Evolutionary conservation across 1,284 basidiomycete genomes (phyloP).

Genomic region (Austroboletus novae-zelandiae): DNA sequence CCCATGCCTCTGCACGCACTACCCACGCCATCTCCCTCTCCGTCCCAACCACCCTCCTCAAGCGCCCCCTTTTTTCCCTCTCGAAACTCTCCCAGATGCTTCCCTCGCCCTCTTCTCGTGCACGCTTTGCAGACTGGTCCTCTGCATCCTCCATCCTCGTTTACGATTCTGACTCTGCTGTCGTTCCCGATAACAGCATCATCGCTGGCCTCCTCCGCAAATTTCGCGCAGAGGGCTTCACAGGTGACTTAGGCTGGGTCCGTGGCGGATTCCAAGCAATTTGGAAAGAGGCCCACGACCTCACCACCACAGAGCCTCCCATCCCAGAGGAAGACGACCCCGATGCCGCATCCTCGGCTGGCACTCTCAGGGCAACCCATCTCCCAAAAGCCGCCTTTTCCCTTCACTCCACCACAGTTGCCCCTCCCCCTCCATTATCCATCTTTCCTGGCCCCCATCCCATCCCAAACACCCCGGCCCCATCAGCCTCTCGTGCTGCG

Average conservation of each 20-base stretch:
- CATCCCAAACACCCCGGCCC: slow-evolving; percentile 22
- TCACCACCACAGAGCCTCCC: slow-evolving; percentile 51
- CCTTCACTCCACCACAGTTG: slow-evolving; percentile 48
- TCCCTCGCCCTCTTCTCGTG: slow-evolving; percentile 52
- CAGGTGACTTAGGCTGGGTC: slow-evolving; percentile 70
- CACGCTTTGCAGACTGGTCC: slow-evolving; percentile 60
- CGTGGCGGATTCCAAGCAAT: slow-evolving; percentile 78
- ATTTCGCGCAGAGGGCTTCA: slow-evolving; percentile 71
- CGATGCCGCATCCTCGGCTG: slow-evolving; percentile 20
- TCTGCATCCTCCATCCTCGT: slow-evolving; percentile 65
- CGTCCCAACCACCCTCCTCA: slow-evolving; percentile 92
- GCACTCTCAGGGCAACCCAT: slow-evolving; percentile 54
- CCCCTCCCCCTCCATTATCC: slow-evolving; percentile 8
- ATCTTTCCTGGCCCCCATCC: slow-evolving; percentile 14
- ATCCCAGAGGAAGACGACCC: slow-evolving; percentile 52
- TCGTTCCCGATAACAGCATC: slow-evolving; percentile 64
- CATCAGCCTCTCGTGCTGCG: slow-evolving; percentile 22
- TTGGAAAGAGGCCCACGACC: slow-evolving; percentile 50
- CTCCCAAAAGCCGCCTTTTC: slow-evolving; percentile 68
- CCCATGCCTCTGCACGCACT: slow-evolving; percentile 65
- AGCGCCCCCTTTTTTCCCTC: slow-evolving; percentile 81
- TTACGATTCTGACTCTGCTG: slow-evolving; percentile 74
- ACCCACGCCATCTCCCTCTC: slow-evolving; percentile 81
- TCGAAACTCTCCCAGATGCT: slow-evolving; percentile 76
- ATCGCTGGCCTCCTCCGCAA: slow-evolving; percentile 82